A percentile compares a stretch with the other conserved stretches of the same genome.
Conservation (phyloP, 225 moss, liverwort and hornwort species). For the Takakia lepidozioides region DNA sequence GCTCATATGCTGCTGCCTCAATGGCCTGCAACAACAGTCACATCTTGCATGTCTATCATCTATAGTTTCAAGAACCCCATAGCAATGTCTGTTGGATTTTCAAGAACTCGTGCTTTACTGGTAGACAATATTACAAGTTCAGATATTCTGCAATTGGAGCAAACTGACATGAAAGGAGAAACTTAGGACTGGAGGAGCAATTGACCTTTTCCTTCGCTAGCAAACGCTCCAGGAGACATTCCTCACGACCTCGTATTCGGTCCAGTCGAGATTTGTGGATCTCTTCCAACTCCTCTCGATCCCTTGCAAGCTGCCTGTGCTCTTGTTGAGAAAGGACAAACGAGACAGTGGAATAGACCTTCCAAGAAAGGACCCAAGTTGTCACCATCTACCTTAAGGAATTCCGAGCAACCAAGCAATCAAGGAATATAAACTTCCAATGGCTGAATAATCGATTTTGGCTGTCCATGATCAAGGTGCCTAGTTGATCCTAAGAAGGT, state of each 20-base stretch:
- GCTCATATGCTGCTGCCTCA: constrained; percentile 81
- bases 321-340: not conserved
- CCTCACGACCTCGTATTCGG: constrained; percentile 63
- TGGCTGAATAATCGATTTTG: too few species aligned
- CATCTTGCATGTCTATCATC: too few species aligned
- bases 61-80: too few species aligned
- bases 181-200: not conserved
- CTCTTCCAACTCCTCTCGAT: constrained; percentile 73
- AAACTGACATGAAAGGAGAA: too few species aligned
- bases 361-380: not conserved
- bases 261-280: constrained; percentile 63
- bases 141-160: too few species aligned
- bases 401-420: not conserved
- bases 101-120: too few species aligned
- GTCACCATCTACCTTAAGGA: not conserved
- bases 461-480: too few species aligned
- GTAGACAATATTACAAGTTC: too few species aligned
- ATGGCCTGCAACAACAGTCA: constrained; percentile 42
- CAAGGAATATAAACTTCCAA: too few species aligned
- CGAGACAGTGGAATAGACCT: not conserved
- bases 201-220: constrained; percentile 65
- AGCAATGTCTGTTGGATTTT: too few species aligned
- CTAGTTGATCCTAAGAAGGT: too few species aligned
- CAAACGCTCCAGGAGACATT: constrained; percentile 58
- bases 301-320: constrained; percentile 58